phyloP scores from a whole-genome alignment of 345 rosid genomes.

The Aquilaria yunnanensis region DNA sequence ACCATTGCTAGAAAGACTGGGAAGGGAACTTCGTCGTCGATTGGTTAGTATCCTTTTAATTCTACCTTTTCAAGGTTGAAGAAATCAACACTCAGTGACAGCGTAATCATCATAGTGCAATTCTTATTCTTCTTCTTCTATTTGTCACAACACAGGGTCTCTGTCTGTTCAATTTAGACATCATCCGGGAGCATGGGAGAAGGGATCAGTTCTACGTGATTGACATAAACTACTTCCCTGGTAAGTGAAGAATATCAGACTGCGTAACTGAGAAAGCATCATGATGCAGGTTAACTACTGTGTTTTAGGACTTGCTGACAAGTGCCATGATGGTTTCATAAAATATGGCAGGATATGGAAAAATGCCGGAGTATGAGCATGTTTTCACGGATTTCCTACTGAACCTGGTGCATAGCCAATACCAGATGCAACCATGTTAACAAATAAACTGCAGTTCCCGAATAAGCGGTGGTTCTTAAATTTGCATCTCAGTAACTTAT shows the following conservation, averaged over 20 bases:
- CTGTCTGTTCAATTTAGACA: conserved; percentile 70
- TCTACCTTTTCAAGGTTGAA: background rate
- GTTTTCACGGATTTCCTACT: conserved; percentile 70
- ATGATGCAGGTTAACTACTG: background rate
- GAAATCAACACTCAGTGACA: background rate
- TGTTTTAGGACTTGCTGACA: background rate
- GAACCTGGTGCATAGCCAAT: conserved; percentile 50
- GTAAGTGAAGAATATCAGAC: conserved; percentile 22
- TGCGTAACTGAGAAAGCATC: background rate
- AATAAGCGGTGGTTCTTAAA: no score
- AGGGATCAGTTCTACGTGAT: conserved; percentile 66
- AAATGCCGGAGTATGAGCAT: conserved; percentile 81
- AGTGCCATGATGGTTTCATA: background rate
- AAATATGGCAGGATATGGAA: conserved; percentile 57
- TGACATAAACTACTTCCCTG: conserved; percentile 85
- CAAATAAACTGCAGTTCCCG: background rate
- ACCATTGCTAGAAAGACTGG: conserved; percentile 68
- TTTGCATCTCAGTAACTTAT: no score
- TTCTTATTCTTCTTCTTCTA: conserved; percentile 1
- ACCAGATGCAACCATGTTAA: conserved; percentile 30
- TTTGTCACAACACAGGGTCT: conserved; percentile 39
- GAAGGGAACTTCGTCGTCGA: conserved; percentile 61
- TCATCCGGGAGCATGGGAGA: conserved; percentile 69
- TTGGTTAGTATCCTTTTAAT: conserved; percentile 33
- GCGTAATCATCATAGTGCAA: background rate